Evolutionary conservation across 371 early-diverging fungal species (phyloP).

Genomic region (Mortierella sp.): DNA sequence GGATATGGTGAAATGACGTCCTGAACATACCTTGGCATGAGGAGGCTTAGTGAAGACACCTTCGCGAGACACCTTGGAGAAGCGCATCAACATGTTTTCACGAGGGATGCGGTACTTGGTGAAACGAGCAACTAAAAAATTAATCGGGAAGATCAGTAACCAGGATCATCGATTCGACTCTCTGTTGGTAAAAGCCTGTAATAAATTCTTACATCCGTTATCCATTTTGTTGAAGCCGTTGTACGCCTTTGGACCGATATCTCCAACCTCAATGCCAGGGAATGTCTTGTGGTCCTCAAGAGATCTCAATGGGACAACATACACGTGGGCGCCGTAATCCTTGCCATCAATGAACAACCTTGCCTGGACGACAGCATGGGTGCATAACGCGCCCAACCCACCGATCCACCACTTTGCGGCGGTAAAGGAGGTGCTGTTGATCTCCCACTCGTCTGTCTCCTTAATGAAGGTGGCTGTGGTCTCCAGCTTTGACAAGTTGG

Average conservation of each 20-base stretch:
- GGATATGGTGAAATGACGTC: slow-evolving; percentile 28
- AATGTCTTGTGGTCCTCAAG: slow-evolving; percentile 78
- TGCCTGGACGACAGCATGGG: slow-evolving; percentile 89
- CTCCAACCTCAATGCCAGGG: slow-evolving; percentile 87
- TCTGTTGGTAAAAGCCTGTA: too few relatives aligned
- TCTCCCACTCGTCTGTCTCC: slow-evolving; percentile 80
- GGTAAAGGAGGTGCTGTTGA: slow-evolving; percentile 88
- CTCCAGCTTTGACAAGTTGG: slow-evolving; percentile 89
- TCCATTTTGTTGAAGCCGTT: slow-evolving; percentile 84
- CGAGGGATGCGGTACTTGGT: slow-evolving; percentile 78
- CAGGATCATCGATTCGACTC: slow-evolving; percentile 24
- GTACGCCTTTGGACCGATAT: slow-evolving; percentile 92
- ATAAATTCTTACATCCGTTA: slow-evolving; percentile 89
- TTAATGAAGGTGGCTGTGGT: slow-evolving; percentile 89
- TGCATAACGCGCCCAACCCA: slow-evolving; percentile 83
- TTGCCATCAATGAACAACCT: slow-evolving; percentile 81
- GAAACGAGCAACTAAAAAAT: slow-evolving; percentile 44
- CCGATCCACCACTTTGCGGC: slow-evolving; percentile 97
- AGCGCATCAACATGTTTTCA: slow-evolving; percentile 82
- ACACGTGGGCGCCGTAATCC: slow-evolving; percentile 83
- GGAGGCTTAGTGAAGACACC: slow-evolving; percentile 80
- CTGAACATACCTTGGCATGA: slow-evolving; percentile 66
- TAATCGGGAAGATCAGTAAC: not conserved
- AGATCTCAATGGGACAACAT: slow-evolving; percentile 88
- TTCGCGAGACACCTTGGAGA: slow-evolving; percentile 76